Percentiles rank a stretch among this genome's conserved stretches.
Conservation (phyloP, 2,329 filamentous ascomycete genomes). For the Gremmenia infestans region DNA sequence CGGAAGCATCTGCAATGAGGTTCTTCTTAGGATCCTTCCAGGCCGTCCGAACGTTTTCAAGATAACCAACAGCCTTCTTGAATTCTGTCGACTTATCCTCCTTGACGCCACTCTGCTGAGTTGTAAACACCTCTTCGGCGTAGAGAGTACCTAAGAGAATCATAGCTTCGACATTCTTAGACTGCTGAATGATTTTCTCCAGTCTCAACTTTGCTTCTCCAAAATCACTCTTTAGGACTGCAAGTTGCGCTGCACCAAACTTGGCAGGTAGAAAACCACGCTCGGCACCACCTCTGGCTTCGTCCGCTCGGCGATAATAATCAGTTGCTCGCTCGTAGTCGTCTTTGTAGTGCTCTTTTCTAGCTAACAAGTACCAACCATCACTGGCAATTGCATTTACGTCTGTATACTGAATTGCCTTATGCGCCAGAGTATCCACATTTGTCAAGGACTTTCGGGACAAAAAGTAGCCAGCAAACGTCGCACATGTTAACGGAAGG, state of each 20-base stretch:
- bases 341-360: slow-evolving; percentile 82
- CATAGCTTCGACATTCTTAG: slow-evolving; percentile 83
- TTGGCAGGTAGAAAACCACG: slow-evolving; percentile 90
- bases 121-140: slow-evolving; percentile 87
- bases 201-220: slow-evolving; percentile 89
- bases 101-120: slow-evolving; percentile 64
- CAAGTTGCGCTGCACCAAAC: slow-evolving; percentile 87
- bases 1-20: slow-evolving; percentile 72
- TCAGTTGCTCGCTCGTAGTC: slow-evolving; percentile 72
- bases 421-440: slow-evolving; percentile 81
- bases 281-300: slow-evolving; percentile 86
- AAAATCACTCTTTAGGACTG: slow-evolving; percentile 75
- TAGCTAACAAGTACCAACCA: slow-evolving; percentile 90
- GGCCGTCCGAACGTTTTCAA: slow-evolving; percentile 77
- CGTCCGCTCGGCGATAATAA: slow-evolving; percentile 85
- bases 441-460: slow-evolving; percentile 74
- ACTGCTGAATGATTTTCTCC: slow-evolving; percentile 88
- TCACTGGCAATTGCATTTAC: slow-evolving; percentile 96
- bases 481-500: slow-evolving; percentile 81
- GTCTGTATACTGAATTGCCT: slow-evolving; percentile 92
- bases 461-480: slow-evolving; percentile 87
- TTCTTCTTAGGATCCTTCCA: slow-evolving; percentile 95
- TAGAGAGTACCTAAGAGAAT: slow-evolving; percentile 86
- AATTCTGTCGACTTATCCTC: slow-evolving; percentile 84
- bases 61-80: slow-evolving; percentile 78